phyloP scores from a whole-genome alignment of 2,329 filamentous ascomycete genomes.

The Phyllosticta paracitricarpa region DNA sequence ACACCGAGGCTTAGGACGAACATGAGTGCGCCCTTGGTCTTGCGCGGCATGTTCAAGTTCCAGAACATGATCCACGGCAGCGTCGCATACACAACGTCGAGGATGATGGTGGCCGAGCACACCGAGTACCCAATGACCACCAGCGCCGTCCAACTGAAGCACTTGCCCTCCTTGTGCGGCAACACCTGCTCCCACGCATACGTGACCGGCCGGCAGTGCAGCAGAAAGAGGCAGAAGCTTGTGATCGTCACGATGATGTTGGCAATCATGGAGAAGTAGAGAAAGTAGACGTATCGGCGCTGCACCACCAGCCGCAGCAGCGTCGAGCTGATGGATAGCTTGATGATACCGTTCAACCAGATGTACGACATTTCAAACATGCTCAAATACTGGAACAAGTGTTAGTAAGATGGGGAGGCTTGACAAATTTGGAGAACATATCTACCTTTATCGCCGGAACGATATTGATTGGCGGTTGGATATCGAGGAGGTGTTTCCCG shows the following conservation, averaged over 20 bases:
- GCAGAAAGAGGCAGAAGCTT: neutral
- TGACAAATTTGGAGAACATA: neutral
- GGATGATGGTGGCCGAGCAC: constrained; percentile 37
- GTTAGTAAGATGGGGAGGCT: neutral
- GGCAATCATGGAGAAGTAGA: neutral
- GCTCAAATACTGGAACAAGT: neutral
- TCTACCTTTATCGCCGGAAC: neutral
- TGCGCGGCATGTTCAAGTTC: constrained; percentile 39
- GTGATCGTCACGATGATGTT: neutral
- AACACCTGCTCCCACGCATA: neutral
- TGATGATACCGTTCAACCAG: neutral
- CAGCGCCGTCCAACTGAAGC: neutral
- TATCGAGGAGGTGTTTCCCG: neutral
- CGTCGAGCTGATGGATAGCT: neutral
- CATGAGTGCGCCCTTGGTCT: constrained; percentile 38
- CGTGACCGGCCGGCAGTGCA: neutral
- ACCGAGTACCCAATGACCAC: constrained; percentile 11
- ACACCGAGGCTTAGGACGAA: constrained; percentile 39
- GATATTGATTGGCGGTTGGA: neutral
- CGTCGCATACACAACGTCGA: constrained; percentile 41
- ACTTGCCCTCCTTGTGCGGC: neutral
- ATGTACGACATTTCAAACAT: neutral
- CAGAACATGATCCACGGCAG: constrained; percentile 44
- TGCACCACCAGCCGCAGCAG: neutral
- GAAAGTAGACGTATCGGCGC: neutral